phyloP scores from a whole-genome alignment of 192 early-diverging fungal genomes.

The Gryganskiella cystojenkinii region DNA sequence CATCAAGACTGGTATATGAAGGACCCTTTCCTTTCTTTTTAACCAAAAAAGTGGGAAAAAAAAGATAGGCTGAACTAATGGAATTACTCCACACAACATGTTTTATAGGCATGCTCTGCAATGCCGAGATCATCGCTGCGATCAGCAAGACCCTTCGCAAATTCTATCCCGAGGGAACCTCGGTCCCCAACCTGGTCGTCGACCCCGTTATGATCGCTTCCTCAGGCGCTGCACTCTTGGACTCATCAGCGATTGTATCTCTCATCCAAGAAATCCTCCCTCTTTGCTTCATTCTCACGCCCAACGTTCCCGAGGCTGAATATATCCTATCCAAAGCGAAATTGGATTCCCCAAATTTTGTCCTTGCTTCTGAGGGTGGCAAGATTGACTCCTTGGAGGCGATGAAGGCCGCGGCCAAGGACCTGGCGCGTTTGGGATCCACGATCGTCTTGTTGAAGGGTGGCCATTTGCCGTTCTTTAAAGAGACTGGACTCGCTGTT shows the following conservation, averaged over 20 bases:
- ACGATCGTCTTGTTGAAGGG: constrained; percentile 81
- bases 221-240: constrained; percentile 71
- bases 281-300: constrained; percentile 77
- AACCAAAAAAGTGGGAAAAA: neutral
- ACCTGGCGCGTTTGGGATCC: constrained; percentile 65
- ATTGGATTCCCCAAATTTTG: constrained; percentile 7
- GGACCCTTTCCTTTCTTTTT: too few species aligned
- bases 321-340: constrained; percentile 59
- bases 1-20: constrained; percentile 71
- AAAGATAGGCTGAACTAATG: neutral
- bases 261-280: constrained; percentile 72
- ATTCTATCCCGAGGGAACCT: constrained; percentile 19
- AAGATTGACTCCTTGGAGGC: constrained; percentile 65
- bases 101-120: constrained; percentile 73
- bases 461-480: constrained; percentile 74
- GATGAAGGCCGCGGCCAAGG: constrained; percentile 69
- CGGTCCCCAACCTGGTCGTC: constrained; percentile 65
- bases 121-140: constrained; percentile 69
- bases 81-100: neutral
- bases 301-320: constrained; percentile 88
- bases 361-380: constrained; percentile 3
- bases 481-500: constrained; percentile 19
- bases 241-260: constrained; percentile 66
- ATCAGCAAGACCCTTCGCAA: constrained; percentile 60
- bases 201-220: constrained; percentile 93